Percentiles rank a stretch among this genome's conserved stretches.
phyloP scores from a whole-genome alignment of 2,329 filamentous ascomycete genomes.

The Setomelanomma holmii region DNA sequence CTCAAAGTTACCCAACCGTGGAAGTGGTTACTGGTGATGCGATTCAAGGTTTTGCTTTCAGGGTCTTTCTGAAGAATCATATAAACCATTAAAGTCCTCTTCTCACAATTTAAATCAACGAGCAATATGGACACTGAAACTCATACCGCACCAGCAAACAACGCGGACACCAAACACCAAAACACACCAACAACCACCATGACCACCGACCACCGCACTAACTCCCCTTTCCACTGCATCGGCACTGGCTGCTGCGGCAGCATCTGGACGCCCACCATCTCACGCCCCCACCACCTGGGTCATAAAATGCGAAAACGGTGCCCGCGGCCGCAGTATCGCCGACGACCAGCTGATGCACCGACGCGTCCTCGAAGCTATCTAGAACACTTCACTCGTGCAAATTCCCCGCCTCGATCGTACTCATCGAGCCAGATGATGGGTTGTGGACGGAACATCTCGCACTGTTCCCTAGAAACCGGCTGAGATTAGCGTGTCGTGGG shows the following conservation, averaged over 20 bases:
- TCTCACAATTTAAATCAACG: too few species aligned
- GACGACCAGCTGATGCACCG: conserved; percentile 18
- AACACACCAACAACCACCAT: not conserved
- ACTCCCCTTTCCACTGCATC: conserved; percentile 10
- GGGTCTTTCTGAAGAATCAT: too few species aligned
- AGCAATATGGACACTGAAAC: too few species aligned
- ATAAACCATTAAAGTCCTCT: too few species aligned
- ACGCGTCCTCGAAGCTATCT: not conserved
- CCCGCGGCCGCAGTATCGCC: conserved; percentile 10
- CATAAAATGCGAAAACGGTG: conserved; percentile 17
- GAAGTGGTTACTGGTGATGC: too few species aligned
- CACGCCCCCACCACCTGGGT: not conserved
- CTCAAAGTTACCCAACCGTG: too few species aligned
- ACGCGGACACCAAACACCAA: too few species aligned
- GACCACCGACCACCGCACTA: not conserved
- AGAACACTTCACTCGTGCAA: not conserved
- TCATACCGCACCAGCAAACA: too few species aligned
- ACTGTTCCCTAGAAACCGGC: not conserved
- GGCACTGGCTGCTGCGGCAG: conserved; percentile 21
- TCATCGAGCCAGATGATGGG: not conserved
- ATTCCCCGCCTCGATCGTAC: not conserved
- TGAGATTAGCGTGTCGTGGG: not conserved
- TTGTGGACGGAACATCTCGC: not conserved
- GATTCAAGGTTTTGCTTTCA: too few species aligned
- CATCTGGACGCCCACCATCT: conserved; percentile 8